Evolutionary conservation across 305 asterid species (phyloP).

Genomic region (Fraxinus platypoda): DNA sequence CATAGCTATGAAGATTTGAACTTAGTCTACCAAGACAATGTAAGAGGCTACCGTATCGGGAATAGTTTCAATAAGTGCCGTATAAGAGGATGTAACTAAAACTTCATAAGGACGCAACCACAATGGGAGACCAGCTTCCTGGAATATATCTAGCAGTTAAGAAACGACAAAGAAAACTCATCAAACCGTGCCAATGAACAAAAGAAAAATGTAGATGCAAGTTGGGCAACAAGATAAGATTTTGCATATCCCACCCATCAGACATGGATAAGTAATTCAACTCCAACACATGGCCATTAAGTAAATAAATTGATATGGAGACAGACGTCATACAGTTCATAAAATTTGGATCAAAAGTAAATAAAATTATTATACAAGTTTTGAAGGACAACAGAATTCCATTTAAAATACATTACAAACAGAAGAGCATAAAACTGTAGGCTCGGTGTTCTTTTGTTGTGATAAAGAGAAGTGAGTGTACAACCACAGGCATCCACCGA

Average conservation of each 20-base stretch:
- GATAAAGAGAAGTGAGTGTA: not conserved
- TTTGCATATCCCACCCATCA: not conserved
- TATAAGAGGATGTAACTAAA: slow-evolving; percentile 84
- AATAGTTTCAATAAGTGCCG: slow-evolving; percentile 97
- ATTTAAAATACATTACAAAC: not conserved
- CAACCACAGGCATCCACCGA: not conserved
- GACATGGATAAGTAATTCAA: not conserved
- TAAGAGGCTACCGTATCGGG: slow-evolving; percentile 83
- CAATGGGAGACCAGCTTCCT: slow-evolving; percentile 98
- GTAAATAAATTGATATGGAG: not conserved
- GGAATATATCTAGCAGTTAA: slow-evolving; percentile 87
- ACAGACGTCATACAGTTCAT: not conserved
- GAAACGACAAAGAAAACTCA: slow-evolving; percentile 22
- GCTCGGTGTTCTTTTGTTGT: not conserved
- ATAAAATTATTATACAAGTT: slow-evolving; percentile 8
- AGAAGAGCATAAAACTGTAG: not conserved
- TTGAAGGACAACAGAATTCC: slow-evolving; percentile 21
- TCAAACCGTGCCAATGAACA: not conserved
- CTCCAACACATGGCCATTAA: not conserved
- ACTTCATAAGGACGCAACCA: slow-evolving; percentile 99
- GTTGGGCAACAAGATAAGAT: not conserved
- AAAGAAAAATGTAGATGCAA: not conserved
- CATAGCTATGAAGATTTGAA: slow-evolving; percentile 12
- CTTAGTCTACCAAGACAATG: slow-evolving; percentile 4
- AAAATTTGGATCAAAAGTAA: slow-evolving; percentile 13